phyloP scores from a whole-genome alignment of 306 rosid genomes.

The Parietaria judaica region DNA sequence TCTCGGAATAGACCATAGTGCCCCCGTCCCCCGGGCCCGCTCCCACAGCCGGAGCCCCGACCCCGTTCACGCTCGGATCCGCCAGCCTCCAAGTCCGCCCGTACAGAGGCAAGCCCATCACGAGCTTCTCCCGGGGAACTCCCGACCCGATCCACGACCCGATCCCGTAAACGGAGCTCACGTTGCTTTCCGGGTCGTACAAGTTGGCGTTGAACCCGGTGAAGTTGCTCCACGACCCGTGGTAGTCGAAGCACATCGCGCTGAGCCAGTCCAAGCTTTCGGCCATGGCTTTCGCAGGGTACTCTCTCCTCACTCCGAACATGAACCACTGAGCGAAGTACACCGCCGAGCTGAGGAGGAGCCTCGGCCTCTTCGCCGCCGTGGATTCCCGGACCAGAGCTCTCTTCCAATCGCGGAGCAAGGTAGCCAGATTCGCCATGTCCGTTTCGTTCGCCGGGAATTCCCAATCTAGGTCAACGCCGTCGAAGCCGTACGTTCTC shows the following conservation, averaged over 20 bases:
- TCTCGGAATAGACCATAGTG: constrained; percentile 29
- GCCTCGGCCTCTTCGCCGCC: constrained; percentile 17
- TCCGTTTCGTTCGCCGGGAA: constrained; percentile 38
- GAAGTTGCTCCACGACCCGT: constrained; percentile 51
- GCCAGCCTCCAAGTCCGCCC: constrained; percentile 57
- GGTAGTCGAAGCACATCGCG: constrained; percentile 75
- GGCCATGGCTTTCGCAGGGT: constrained; percentile 37
- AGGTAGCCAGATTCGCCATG: constrained; percentile 52
- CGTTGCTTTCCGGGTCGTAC: constrained; percentile 32
- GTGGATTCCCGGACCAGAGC: constrained; percentile 35
- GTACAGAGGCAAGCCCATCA: constrained; percentile 62
- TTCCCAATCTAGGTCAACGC: constrained; percentile 85
- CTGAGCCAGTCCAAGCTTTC: constrained; percentile 54
- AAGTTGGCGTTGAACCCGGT: constrained; percentile 51
- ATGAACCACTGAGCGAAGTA: constrained; percentile 38
- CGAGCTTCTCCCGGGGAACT: constrained; percentile 39
- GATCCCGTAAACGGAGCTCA: constrained; percentile 46
- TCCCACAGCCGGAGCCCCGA: constrained; percentile 44
- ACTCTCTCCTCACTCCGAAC: constrained; percentile 29
- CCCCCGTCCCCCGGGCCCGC: constrained; percentile 49
- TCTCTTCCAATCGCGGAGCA: constrained; percentile 44
- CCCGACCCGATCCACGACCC: constrained; percentile 61
- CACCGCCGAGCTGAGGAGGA: constrained; percentile 54
- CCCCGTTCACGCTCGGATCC: constrained; percentile 31
- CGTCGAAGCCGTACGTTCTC: constrained; percentile 50